Percentiles rank a stretch among this genome's conserved stretches.
phyloP scores from a whole-genome alignment of 1,284 basidiomycete genomes.

The Takashimella koratensis region DNA sequence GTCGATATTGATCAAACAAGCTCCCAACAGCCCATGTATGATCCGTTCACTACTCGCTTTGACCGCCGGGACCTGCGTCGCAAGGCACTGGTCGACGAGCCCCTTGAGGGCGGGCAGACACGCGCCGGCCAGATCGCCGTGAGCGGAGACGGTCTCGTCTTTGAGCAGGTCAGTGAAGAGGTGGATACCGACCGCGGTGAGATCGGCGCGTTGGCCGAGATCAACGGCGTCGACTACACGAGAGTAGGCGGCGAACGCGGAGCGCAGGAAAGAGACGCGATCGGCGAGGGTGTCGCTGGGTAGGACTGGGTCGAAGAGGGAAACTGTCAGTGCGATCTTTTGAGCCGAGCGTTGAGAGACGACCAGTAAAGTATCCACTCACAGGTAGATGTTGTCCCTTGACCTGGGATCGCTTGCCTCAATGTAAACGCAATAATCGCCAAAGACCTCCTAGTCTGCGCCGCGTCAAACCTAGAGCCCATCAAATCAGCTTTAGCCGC shows the following conservation, averaged over 20 bases:
- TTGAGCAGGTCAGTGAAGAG: slow-evolving; percentile 78
- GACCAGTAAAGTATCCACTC: too few relatives aligned
- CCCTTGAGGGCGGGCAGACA: slow-evolving; percentile 73
- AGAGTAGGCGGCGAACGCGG: slow-evolving; percentile 64
- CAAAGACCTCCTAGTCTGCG: slow-evolving; percentile 39
- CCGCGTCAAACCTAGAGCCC: slow-evolving; percentile 21
- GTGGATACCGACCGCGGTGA: slow-evolving; percentile 73
- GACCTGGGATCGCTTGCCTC: slow-evolving; percentile 62
- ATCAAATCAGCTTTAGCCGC: neutral
- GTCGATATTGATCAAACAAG: slow-evolving; percentile 80
- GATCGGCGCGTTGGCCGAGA: slow-evolving; percentile 55
- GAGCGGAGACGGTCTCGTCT: slow-evolving; percentile 68
- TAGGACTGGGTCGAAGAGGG: slow-evolving; percentile 12
- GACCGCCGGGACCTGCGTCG: slow-evolving; percentile 33
- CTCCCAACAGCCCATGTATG: slow-evolving; percentile 79
- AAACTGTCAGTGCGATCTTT: neutral
- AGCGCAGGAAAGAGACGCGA: slow-evolving; percentile 62
- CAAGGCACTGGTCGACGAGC: slow-evolving; percentile 57
- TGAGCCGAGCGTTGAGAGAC: neutral
- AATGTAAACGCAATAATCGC: slow-evolving; percentile 65
- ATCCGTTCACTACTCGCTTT: slow-evolving; percentile 51
- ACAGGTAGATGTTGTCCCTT: slow-evolving; percentile 59
- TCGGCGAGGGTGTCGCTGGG: slow-evolving; percentile 55
- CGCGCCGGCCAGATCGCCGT: slow-evolving; percentile 71
- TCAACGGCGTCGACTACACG: slow-evolving; percentile 63